phyloP scores from a whole-genome alignment of 2,329 filamentous ascomycete genomes.

The Camillea tinctor region DNA sequence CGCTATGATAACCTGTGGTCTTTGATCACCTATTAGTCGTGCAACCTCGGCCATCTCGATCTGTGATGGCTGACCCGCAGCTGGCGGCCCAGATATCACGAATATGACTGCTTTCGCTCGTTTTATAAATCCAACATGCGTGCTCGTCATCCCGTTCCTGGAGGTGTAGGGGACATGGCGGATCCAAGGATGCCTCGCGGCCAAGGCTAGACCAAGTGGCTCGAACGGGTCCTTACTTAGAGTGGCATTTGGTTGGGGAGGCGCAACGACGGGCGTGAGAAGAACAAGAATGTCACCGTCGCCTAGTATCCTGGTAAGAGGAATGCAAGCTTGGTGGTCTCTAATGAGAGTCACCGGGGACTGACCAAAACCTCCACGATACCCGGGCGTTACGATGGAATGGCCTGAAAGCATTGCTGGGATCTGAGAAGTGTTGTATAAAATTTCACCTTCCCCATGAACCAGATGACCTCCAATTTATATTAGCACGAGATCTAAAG shows the following conservation, averaged over 20 bases:
- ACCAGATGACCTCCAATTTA: slow-evolving; percentile 13
- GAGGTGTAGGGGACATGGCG: slow-evolving; percentile 72
- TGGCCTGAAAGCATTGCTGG: slow-evolving; percentile 33
- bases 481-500: slow-evolving; percentile 14
- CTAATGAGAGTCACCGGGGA: slow-evolving; percentile 29
- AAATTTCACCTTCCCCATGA: slow-evolving; percentile 26
- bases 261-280: slow-evolving; percentile 56
- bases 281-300: slow-evolving; percentile 59
- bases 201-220: slow-evolving; percentile 63
- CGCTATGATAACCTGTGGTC: slow-evolving; percentile 51
- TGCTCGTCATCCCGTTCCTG: slow-evolving; percentile 59
- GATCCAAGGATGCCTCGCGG: slow-evolving; percentile 57
- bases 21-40: slow-evolving; percentile 44
- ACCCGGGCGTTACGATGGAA: slow-evolving; percentile 26
- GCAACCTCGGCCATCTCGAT: slow-evolving; percentile 48
- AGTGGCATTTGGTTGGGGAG: slow-evolving; percentile 39
- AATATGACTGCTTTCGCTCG: slow-evolving; percentile 60
- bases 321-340: slow-evolving; percentile 41
- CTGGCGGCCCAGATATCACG: slow-evolving; percentile 52
- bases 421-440: slow-evolving; percentile 21
- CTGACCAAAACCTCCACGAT: slow-evolving; percentile 30
- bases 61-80: slow-evolving; percentile 50
- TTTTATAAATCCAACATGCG: slow-evolving; percentile 62
- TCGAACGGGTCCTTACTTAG: slow-evolving; percentile 68
- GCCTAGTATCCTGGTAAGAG: slow-evolving; percentile 44